Conservation (phyloP, 2,329 filamentous ascomycete genomes). For the Thielaviopsis euricoi region DNA sequence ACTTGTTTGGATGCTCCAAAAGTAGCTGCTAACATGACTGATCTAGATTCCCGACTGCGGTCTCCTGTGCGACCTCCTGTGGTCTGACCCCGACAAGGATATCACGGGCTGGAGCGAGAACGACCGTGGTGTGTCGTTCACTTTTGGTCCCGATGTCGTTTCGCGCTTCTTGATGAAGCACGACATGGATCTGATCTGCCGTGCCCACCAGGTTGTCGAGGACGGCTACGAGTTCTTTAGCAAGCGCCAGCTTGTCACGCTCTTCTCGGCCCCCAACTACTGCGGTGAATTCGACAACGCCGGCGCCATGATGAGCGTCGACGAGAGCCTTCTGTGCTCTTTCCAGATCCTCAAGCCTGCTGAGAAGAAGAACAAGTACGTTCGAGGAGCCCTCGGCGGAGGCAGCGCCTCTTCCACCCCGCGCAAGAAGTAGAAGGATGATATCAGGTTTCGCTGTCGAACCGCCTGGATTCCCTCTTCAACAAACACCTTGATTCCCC, state of each 20-base stretch:
- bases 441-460: conserved; percentile 5
- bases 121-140: conserved; percentile 95
- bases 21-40: neutral
- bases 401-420: conserved; percentile 14
- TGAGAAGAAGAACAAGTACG: conserved; percentile 99
- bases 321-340: conserved; percentile 93
- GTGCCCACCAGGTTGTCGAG: conserved; percentile 96
- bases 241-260: conserved; percentile 88
- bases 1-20: neutral
- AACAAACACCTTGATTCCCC: neutral
- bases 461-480: conserved; percentile 5
- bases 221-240: conserved; percentile 99
- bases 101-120: conserved; percentile 99
- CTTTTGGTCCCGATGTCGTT: conserved; percentile 93
- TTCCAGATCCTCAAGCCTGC: conserved; percentile 99
- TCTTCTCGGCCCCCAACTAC: conserved; percentile 98
- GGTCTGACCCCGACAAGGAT: conserved; percentile 98
- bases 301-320: conserved; percentile 99
- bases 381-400: conserved; percentile 51
- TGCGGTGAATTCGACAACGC: conserved; percentile 99
- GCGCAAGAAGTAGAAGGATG: conserved; percentile 13
- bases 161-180: conserved; percentile 97
- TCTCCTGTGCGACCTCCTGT: conserved; percentile 89
- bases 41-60: conserved; percentile 89
- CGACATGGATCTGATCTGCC: conserved; percentile 98